Base-by-base conservation (phyloP, 176 grass and related monocot genomes). In the Microstegium vimineum region DNA sequence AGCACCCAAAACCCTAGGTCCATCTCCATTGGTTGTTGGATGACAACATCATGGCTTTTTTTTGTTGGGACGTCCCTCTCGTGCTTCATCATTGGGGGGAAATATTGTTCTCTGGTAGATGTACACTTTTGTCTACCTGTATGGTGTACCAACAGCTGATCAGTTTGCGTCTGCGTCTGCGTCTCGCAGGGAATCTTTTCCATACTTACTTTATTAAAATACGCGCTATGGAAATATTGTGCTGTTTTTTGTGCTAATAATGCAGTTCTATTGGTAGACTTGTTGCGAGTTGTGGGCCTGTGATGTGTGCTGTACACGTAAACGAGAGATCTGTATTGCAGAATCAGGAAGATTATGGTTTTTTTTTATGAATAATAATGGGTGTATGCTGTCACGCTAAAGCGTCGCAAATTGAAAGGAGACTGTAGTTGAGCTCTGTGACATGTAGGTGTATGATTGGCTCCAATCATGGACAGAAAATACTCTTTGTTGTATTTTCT, bases 1-100 rank as follows among this genome's bases (percentile, higher is more conserved):
- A 43, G 18, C 68, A 78, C 57, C 67, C 78, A 82, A 73, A 77
- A 37, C 27, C 78, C 45, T 73, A 72, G 69, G 73, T 82, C 83
- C 86, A 78, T 78, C 62, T 71, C 80, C 61, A 89, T 87, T 89
- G 84, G 89, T 91, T 84, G 89, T 69, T 87, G 23, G 84, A 87
- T 76, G 76, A 56, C 65, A 86, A 62, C 84, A 28, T 86, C 70
- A 76, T 77, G 74, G 60, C 82, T 82, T 81, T 47, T 47, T 46
- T 82, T 81, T 52, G 87, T 86, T 94, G 73, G 75, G 46, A 72
- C 35, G 87, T 81, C 87, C 43, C 43, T 88, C 38, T 87, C 77
- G 46, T 65, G 73, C 74, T 76, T 79, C 78, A 82, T 94, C 59
- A 83, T 80, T 78, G 85, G 82, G 73, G 23, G 11, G 9, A 28